phyloP scores from a whole-genome alignment of 2,329 filamentous ascomycete genomes.

The Botrytis pseudocinerea region DNA sequence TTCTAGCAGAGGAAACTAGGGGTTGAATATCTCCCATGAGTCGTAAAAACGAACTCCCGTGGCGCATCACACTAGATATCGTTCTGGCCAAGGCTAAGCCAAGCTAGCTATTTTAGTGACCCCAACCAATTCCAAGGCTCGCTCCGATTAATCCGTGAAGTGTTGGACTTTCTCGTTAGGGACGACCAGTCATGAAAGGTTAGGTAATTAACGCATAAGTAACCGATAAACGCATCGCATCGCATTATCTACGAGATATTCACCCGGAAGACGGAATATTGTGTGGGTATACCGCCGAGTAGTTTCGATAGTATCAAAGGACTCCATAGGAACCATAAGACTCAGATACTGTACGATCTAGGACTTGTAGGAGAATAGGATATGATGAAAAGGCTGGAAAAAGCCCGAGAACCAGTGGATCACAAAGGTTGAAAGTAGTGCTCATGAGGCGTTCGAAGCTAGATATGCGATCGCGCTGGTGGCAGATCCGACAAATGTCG shows the following conservation, averaged over 20 bases:
- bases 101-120: background rate
- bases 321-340: background rate
- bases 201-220: background rate
- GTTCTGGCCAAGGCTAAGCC: background rate
- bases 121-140: background rate
- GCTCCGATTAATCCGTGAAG: background rate
- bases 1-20: background rate
- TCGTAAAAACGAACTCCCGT: background rate
- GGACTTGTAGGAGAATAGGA: background rate
- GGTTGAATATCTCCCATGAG: background rate
- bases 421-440: background rate
- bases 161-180: background rate
- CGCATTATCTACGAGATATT: background rate
- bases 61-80: background rate
- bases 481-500: conserved; percentile 20
- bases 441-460: conserved; percentile 14
- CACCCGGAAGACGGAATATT: background rate
- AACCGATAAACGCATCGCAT: background rate
- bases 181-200: background rate
- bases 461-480: conserved; percentile 18
- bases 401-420: conserved; percentile 1
- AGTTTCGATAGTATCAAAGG: background rate
- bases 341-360: background rate
- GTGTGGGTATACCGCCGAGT: background rate
- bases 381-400: background rate